Conservation (phyloP, 108 stramenopile species). For the Schizochytrium sp. region DNA sequence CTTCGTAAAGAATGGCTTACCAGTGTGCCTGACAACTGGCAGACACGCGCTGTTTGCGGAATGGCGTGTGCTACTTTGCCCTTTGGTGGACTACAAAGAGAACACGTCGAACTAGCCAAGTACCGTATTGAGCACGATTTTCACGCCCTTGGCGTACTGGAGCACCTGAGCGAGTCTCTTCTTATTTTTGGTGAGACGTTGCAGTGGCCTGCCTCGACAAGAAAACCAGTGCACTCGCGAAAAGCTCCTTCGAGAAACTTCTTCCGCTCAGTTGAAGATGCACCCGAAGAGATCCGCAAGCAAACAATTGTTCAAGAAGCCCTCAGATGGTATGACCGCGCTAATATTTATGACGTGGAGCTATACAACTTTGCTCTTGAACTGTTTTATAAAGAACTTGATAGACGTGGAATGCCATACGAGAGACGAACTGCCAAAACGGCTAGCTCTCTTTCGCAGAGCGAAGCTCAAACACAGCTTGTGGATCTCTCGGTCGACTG, state of each 20-base stretch:
- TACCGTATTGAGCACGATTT: background rate
- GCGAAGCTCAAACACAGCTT: background rate
- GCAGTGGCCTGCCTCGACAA: background rate
- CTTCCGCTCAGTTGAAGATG: background rate
- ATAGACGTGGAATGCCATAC: background rate
- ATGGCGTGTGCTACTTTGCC: background rate
- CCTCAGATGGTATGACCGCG: background rate
- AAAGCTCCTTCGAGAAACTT: background rate
- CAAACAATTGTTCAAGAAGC: background rate
- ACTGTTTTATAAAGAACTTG: background rate
- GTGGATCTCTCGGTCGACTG: background rate
- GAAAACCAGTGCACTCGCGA: background rate
- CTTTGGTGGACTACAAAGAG: background rate
- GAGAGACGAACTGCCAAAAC: background rate
- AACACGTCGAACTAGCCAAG: background rate
- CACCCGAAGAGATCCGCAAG: background rate
- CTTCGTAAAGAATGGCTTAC: background rate
- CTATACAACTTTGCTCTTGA: background rate
- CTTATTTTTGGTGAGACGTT: background rate
- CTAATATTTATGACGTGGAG: background rate
- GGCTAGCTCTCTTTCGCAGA: background rate
- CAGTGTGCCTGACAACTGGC: slow-evolving; percentile 21
- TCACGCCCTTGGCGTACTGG: background rate
- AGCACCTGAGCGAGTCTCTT: background rate
- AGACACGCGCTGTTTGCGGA: background rate